Percentiles rank a stretch among this genome's conserved stretches.
These are phyloP conservation scores for Sporothrix phasma DNA, from an alignment of 2,329 filamentous ascomycete genomes.

Conservation along the genomic window DNA sequence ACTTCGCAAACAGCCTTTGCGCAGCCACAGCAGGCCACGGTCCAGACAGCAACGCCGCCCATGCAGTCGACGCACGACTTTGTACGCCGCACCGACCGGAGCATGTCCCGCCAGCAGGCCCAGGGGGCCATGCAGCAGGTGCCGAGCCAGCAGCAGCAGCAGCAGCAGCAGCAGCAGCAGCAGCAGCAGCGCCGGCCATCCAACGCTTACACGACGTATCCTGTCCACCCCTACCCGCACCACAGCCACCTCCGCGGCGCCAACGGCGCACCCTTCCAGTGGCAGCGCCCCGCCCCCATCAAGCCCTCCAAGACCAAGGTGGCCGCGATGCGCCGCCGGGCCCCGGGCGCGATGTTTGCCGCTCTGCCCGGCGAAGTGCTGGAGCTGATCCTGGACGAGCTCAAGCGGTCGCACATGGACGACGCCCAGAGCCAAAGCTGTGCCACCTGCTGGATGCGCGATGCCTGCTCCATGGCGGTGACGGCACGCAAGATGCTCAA, in stretches of 20 bases:
- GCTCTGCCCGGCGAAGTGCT: slow-evolving; percentile 50
- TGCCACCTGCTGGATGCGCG: slow-evolving; percentile 56
- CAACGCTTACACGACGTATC: neutral
- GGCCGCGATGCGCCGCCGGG: slow-evolving; percentile 26
- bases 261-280: neutral
- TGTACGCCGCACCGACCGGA: slow-evolving; percentile 22
- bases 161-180: neutral
- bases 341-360: slow-evolving; percentile 43
- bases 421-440: slow-evolving; percentile 39
- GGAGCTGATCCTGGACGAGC: slow-evolving; percentile 42
- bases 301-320: slow-evolving; percentile 22
- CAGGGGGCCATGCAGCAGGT: slow-evolving; percentile 14
- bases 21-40: neutral
- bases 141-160: neutral
- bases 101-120: slow-evolving; percentile 13
- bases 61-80: slow-evolving; percentile 21
- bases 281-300: slow-evolving; percentile 19
- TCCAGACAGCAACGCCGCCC: neutral
- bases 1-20: neutral
- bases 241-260: neutral
- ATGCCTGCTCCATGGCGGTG: slow-evolving; percentile 42
- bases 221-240: neutral
- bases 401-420: slow-evolving; percentile 42
- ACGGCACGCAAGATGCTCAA: slow-evolving; percentile 43
- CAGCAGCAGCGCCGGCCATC: neutral